Conservation (phyloP, 441 rosid genomes). For the Arabidopsis lyrata region DNA sequence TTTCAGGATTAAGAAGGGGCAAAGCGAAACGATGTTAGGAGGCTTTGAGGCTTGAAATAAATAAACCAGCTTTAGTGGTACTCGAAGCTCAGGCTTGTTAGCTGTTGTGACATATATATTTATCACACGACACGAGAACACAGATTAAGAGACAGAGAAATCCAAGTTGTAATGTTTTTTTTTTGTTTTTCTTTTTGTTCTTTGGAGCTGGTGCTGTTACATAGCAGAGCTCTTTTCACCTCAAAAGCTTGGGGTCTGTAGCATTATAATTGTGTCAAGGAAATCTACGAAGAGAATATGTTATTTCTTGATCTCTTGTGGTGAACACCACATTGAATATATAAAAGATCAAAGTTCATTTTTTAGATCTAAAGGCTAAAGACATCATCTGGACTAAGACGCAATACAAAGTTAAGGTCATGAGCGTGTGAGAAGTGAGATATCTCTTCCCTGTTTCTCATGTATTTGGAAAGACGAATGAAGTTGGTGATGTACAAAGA, state of each 20-base stretch:
- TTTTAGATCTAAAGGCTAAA: not conserved
- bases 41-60: constrained; percentile 17
- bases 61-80: constrained; percentile 28
- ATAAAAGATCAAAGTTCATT: not conserved
- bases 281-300: constrained; percentile 23
- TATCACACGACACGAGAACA: constrained; percentile 36
- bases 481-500: constrained; percentile 39
- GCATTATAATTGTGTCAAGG: constrained; percentile 28
- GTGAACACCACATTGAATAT: not conserved
- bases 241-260: constrained; percentile 35
- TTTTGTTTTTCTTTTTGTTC: not conserved
- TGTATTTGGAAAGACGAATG: constrained; percentile 20
- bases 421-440: constrained; percentile 25
- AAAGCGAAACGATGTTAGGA: constrained; percentile 9
- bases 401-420: constrained; percentile 35
- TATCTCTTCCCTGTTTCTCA: constrained; percentile 30
- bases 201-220: constrained; percentile 35
- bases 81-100: constrained; percentile 29
- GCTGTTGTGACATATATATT: constrained; percentile 33
- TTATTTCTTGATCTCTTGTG: constrained; percentile 24
- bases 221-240: constrained; percentile 31
- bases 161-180: constrained; percentile 33
- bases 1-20: constrained; percentile 10
- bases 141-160: constrained; percentile 27
- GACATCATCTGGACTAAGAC: constrained; percentile 1